Percentiles rank a stretch among this genome's conserved stretches.
Evolutionary conservation across 495 filamentous ascomycete species (phyloP).

Genomic region (Rusavskia elegans): DNA sequence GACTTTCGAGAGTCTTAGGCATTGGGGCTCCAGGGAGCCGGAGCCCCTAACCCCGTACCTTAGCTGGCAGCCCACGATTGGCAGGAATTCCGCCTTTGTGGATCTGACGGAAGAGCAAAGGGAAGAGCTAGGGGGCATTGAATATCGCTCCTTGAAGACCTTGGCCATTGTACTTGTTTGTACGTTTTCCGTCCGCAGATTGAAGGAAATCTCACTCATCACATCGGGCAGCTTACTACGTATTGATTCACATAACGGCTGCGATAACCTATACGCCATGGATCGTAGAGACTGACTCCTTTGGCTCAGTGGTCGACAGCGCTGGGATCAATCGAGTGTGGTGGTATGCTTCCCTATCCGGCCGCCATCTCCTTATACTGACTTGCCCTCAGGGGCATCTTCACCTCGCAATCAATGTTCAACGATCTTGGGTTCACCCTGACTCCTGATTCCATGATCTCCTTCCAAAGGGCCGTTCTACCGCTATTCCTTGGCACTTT

Average conservation of each 20-base stretch:
- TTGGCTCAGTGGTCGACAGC: conserved; percentile 41
- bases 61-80: conserved; percentile 83
- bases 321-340: conserved; percentile 53
- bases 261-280: conserved; percentile 58
- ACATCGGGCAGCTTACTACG: conserved; percentile 41
- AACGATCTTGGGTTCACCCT: conserved; percentile 78
- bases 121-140: conserved; percentile 85
- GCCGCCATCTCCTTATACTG: neutral
- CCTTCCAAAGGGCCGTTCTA: conserved; percentile 60
- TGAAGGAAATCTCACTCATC: neutral
- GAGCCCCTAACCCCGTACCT: conserved; percentile 59
- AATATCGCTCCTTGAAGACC: conserved; percentile 82
- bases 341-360: conserved; percentile 37
- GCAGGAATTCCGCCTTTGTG: conserved; percentile 80
- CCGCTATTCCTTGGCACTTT: conserved; percentile 62
- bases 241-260: conserved; percentile 59
- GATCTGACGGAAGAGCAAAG: conserved; percentile 78
- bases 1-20: conserved; percentile 21
- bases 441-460: conserved; percentile 84
- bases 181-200: conserved; percentile 10
- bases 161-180: conserved; percentile 56
- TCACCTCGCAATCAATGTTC: conserved; percentile 70
- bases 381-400: conserved; percentile 41
- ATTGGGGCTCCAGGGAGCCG: conserved; percentile 19
- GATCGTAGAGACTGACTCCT: conserved; percentile 46